Conservation (phyloP, 192 early-diverging fungal genomes). For the Coemansia sp. region DNA sequence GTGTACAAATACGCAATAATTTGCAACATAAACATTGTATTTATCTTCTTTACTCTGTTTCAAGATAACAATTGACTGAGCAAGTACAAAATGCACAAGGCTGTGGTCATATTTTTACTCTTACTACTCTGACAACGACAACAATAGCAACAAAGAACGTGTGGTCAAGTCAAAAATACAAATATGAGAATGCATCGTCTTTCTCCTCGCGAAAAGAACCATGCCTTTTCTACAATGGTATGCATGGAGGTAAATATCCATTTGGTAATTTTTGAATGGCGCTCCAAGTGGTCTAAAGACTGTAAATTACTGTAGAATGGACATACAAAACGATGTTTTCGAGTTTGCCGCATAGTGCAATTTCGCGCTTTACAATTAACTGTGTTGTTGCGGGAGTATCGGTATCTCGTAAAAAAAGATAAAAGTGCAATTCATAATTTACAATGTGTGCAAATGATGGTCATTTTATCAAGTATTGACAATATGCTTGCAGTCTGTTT, state of each 20-base stretch:
- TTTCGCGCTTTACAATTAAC: neutral
- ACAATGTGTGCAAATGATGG: neutral
- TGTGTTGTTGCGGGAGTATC: too few species aligned
- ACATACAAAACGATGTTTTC: neutral
- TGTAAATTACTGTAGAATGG: neutral
- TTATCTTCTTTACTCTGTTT: neutral
- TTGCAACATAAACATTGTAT: neutral
- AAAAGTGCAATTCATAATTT: neutral
- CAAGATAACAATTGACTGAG: neutral
- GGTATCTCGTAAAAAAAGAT: too few species aligned
- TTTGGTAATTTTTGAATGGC: constrained; percentile 4
- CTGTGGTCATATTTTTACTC: neutral
- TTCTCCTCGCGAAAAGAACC: neutral
- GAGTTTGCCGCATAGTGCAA: neutral
- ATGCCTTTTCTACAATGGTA: neutral
- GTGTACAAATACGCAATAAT: neutral
- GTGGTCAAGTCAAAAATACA: neutral
- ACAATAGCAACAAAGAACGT: too few species aligned
- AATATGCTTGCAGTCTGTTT: neutral
- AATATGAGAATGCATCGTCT: neutral
- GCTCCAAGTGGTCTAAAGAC: neutral
- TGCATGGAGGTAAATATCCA: constrained; percentile 7
- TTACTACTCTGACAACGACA: neutral
- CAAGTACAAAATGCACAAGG: neutral
- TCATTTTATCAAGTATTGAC: neutral